Conservation (phyloP, 2,329 filamentous ascomycete species). For the Venturia oleaginea region DNA sequence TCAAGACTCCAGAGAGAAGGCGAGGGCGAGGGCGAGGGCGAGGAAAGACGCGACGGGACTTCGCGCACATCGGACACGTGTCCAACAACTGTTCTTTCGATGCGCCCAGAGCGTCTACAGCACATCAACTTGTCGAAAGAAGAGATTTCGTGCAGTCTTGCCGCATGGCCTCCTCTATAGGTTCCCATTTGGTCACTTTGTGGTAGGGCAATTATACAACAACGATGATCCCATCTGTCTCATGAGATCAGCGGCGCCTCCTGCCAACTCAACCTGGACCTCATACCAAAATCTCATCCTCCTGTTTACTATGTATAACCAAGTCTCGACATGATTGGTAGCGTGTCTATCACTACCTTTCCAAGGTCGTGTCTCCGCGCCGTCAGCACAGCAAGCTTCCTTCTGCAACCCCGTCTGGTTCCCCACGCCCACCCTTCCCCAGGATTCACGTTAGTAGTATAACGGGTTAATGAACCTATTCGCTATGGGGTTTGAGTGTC, state of each 20-base stretch:
- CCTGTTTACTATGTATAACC: neutral
- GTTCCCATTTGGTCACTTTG: neutral
- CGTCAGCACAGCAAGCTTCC: neutral
- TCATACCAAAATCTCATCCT: neutral
- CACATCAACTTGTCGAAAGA: neutral
- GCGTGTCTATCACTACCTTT: neutral
- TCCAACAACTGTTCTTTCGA: too few species aligned
- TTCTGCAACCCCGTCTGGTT: neutral
- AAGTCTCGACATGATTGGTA: neutral
- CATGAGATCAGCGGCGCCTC: neutral
- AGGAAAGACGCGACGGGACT: too few species aligned
- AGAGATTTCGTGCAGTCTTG: neutral
- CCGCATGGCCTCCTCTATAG: neutral
- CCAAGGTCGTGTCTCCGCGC: neutral
- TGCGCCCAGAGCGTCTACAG: too few species aligned
- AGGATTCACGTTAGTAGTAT: neutral
- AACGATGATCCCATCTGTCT: neutral
- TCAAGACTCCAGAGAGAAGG: too few species aligned
- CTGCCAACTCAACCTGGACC: neutral
- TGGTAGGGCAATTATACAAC: neutral
- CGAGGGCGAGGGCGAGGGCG: too few species aligned
- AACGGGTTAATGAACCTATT: neutral
- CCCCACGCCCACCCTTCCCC: neutral
- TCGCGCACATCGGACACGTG: too few species aligned
- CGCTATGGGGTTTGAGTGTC: neutral